Base-by-base conservation (phyloP, 2,329 filamentous ascomycete genomes). In the Xylariomycetidae sp. region DNA sequence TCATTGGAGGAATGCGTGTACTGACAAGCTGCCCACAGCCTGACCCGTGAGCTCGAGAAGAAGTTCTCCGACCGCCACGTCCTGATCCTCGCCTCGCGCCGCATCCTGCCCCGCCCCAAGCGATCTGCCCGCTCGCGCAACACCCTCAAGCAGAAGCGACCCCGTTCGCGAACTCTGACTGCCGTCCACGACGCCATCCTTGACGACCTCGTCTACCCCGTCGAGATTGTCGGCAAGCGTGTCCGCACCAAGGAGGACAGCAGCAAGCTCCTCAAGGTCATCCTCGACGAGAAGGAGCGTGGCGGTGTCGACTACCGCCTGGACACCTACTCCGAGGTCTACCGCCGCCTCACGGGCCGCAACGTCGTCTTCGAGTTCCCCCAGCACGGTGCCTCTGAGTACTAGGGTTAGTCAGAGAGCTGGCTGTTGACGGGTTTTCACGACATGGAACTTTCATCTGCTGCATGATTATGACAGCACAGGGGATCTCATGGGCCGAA, bases 1-100 rank as follows among this genome's bases (percentile, higher is more conserved):
- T 35, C 14, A 31, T 25, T 24, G 6, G 7, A 3, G 18, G 18
- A 24, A 15, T 15, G 26, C 12, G 41, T n/a, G 36, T 38, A 33
- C 49, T 60, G 42, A 57, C 40, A 2, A n/a, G n/a, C n/a, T 4
- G 8, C 26, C 10, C 29, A 25, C 46, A 96, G 90, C 66, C 82
- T 98, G 65, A 98, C 92, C 71, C 92, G 92, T 74, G 92, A 98
- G 80, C 89, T 98, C 65, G 92, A 98, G 85, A 98, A 98, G 88
- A 98, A 98, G 79, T 98, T 98, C 87, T 96, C 92, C 51, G 92
- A 98, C 80, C 92, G 92, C 72, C 92, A 98, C 72, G 92, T 98
- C 68, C 78, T 98, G 68, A 88, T 98, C 81, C 84, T 98, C 59
- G 92, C 92, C 58, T 93, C 90, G 63, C 92, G 92, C 79, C 92